Conservation (phyloP, 805 yeast species). For the Myxozyma vanderwaltii region DNA sequence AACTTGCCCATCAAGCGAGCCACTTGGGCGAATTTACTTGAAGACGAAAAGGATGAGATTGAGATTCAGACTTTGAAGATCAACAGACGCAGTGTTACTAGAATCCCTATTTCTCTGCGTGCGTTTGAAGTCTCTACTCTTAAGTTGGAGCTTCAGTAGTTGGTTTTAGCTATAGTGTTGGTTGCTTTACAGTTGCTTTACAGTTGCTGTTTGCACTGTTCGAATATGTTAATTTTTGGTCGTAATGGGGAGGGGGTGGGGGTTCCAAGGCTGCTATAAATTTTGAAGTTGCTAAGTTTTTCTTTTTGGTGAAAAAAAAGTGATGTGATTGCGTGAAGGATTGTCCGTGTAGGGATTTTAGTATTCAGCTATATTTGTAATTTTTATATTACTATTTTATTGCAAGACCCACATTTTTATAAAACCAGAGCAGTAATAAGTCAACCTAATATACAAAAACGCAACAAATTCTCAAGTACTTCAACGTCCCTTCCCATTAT, state of each 20-base stretch:
- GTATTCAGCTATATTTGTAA: background rate
- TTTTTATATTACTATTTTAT: background rate
- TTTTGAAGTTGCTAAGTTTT: too few relatives aligned
- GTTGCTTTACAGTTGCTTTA: too few relatives aligned
- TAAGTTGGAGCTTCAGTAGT: constrained; percentile 46
- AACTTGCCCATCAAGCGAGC: constrained; percentile 56
- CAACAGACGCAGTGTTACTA: constrained; percentile 31
- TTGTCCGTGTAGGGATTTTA: too few relatives aligned
- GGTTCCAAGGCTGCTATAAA: too few relatives aligned
- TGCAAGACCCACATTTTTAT: background rate
- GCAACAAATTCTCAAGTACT: background rate
- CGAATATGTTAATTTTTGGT: too few relatives aligned
- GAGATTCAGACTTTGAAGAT: constrained; percentile 35
- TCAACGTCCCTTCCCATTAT: too few relatives aligned
- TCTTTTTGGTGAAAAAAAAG: too few relatives aligned
- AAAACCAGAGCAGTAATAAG: background rate
- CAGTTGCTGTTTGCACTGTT: too few relatives aligned
- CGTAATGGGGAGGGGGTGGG: too few relatives aligned
- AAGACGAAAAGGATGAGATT: constrained; percentile 45
- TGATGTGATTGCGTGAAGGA: too few relatives aligned
- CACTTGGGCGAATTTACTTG: constrained; percentile 49
- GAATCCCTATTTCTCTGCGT: constrained; percentile 53
- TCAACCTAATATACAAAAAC: constrained; percentile 12
- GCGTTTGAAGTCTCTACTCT: constrained; percentile 79
- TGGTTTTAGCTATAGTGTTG: too few relatives aligned